Base-by-base conservation (phyloP, 2,329 filamentous ascomycete species). In the Aureobasidium sp. region DNA sequence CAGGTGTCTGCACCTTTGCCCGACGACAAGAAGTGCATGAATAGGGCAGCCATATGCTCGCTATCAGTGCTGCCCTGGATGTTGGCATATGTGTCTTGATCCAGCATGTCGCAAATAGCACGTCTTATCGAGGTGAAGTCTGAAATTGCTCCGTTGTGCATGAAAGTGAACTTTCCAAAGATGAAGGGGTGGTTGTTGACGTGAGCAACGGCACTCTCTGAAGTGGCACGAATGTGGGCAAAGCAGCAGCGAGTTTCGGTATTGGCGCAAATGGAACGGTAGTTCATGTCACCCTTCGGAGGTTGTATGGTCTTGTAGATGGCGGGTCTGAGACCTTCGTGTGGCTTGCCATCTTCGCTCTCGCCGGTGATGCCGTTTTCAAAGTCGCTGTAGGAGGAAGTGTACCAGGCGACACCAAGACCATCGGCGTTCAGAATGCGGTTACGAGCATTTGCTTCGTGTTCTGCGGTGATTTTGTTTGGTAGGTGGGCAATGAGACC, bases 181-280 rank as follows among this genome's bases (percentile, higher is more conserved):
- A 83, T 78, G 71, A 87, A 88, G 7, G 85, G 85, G 67, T 88
- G 85, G 51, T 82, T 84, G 73, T 87, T 88, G 25, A 85, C 81
- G 20, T 79, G 77, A 2, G 82, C 80, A 31, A 86, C 82, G 1
- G 82, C 77, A 8, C 79, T 83, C 1, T 81, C 83, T 9, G 80
- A 84, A 4, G 80, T 81, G 13, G 84, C 85, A 11, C 85, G 80
- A 66, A 87, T 86, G 69, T 88, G 85, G 0, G 84, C 84, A 51
- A 87, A 83, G 31, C 82, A 77, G n/a, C 81, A 82, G 25, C 79
- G 77, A 0, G 81, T 82, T 54, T 84, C 79, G 0, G 84, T 87
- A 67, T 87, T 87, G 45, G 77, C 75, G 71, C 83, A 85, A 23
- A 87, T 79, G 4, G 78, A 82, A 43, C 82, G 80, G 74, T 87